Conservation (phyloP, 805 yeast genomes). For the Yamadazyma phyllophila region DNA sequence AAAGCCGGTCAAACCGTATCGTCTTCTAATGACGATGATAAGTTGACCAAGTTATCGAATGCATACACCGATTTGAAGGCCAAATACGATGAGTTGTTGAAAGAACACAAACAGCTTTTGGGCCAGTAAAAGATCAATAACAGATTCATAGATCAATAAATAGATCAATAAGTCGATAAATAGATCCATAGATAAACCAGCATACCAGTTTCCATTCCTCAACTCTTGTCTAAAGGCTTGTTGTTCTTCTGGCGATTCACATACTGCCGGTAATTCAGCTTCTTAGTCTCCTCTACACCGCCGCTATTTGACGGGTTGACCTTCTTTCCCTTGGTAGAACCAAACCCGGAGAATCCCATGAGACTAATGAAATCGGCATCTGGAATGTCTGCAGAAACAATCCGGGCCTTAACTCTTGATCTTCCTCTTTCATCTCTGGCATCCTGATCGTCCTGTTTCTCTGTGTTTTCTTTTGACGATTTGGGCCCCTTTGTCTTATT, state of each 20-base stretch:
- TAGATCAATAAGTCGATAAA: conserved; percentile 41
- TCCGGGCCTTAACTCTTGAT: conserved; percentile 22
- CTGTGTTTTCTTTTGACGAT: background rate
- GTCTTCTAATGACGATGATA: conserved; percentile 24
- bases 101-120: conserved; percentile 42
- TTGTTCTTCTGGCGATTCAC: conserved; percentile 17
- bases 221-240: conserved; percentile 57
- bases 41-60: conserved; percentile 48
- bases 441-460: conserved; percentile 16
- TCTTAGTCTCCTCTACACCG: conserved; percentile 33
- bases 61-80: conserved; percentile 60
- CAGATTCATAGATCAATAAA: conserved; percentile 15
- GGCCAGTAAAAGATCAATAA: background rate
- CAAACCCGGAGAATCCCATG: conserved; percentile 61
- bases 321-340: conserved; percentile 53
- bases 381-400: conserved; percentile 14
- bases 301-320: conserved; percentile 52
- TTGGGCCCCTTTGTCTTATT: background rate
- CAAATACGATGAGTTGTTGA: conserved; percentile 57
- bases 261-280: conserved; percentile 54
- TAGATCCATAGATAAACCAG: too few species aligned
- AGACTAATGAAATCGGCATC: conserved; percentile 37
- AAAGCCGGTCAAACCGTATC: conserved; percentile 27
- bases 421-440: conserved; percentile 21
- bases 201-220: too few species aligned